Base-by-base conservation (phyloP, 2,329 filamentous ascomycete genomes). In the Leptodontidium sp. region DNA sequence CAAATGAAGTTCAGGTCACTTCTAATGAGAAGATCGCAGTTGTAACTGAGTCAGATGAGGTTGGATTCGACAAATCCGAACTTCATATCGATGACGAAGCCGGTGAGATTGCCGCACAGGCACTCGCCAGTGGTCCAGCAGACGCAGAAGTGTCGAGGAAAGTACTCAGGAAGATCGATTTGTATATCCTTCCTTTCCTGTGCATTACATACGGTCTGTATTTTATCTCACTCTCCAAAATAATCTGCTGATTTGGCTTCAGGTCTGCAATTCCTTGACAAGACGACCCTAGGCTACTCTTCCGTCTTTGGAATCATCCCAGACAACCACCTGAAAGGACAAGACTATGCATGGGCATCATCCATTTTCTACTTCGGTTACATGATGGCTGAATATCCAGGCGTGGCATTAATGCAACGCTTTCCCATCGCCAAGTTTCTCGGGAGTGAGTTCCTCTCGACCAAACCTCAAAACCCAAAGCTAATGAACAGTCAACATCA, bases 381-480 rank as follows among this genome's bases (percentile, higher is more conserved):
- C 61, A 72, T 81, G 26, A 62, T 79, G 40, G 77, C 75, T 67
- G 78, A 78, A 57, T 77, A 80, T 9, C 79, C 78, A 15, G 75
- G 73, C n/a, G 75, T 75, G 24, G 72, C 68, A 29, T 67, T 80
- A 0, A 71, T 80, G 15, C 79, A 80, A 66, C 73, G 72, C n/a
- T 76, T 80, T 47, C 79, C 79, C 8, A 73, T 81, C 5, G 88
- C 86, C 0, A 90, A 90, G 75, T 90, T 89, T 76, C 87, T 85
- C 15, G 80, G 78, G 40, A 67, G 66, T 69, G 15, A 35, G 66
- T 50, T 21, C 24, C 6, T 32, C 29, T 32, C 55, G 15, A 43
- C n/a, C 49, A 35, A 17, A 11, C 29, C 24, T 32, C 29, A 14
- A 12, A 7, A 11, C 45, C 21, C 47, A 32, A 17, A 64, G 17